phyloP scores from a whole-genome alignment of 331 rosid genomes.

The Rosa hybrid region DNA sequence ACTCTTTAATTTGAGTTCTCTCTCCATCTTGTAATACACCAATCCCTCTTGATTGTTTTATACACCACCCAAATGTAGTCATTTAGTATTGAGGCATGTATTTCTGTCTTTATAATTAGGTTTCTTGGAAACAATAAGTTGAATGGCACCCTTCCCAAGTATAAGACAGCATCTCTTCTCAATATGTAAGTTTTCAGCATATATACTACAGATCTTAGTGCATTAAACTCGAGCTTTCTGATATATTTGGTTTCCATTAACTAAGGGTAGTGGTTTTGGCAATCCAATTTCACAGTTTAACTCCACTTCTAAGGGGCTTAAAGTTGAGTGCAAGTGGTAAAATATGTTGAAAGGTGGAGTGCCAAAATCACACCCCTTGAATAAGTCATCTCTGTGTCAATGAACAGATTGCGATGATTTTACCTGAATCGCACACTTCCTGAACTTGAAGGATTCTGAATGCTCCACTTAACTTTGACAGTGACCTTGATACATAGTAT shows the following conservation, averaged over 20 bases:
- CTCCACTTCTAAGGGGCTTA: not conserved
- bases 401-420: not conserved
- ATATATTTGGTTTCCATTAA: not conserved
- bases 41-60: slow-evolving; percentile 4
- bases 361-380: not conserved
- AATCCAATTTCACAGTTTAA: not conserved
- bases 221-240: not conserved
- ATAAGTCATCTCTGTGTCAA: not conserved
- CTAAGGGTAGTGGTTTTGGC: not conserved
- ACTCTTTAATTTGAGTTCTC: slow-evolving; percentile 61
- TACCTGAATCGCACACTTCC: not conserved
- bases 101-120: slow-evolving; percentile 39
- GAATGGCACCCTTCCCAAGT: slow-evolving; percentile 54
- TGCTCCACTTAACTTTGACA: not conserved
- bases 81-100: not conserved
- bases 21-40: slow-evolving; percentile 52
- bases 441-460: slow-evolving; percentile 4
- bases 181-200: slow-evolving; percentile 55
- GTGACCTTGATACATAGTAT: not conserved
- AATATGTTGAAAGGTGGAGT: not conserved
- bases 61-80: slow-evolving; percentile 7
- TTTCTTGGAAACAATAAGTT: slow-evolving; percentile 77
- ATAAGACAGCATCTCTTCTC: slow-evolving; percentile 43
- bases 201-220: not conserved
- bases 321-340: not conserved